Percentiles rank a stretch among this genome's conserved stretches.
phyloP scores from a whole-genome alignment of 805 yeast genomes.

The Peterozyma xylosa region DNA sequence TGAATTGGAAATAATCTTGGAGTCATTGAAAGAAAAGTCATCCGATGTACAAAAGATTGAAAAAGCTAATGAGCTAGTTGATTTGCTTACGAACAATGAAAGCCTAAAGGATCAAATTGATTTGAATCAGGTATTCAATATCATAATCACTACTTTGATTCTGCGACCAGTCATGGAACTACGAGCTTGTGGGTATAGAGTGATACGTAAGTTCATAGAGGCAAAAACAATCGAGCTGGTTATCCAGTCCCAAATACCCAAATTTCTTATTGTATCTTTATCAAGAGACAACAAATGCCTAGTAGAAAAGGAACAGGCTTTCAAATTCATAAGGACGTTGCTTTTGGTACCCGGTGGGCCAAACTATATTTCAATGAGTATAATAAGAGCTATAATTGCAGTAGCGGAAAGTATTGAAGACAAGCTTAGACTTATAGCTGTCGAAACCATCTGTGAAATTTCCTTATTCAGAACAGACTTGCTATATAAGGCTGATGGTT shows the following conservation, averaged over 20 bases:
- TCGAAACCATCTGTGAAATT: constrained; percentile 48
- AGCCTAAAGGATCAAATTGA: too few species aligned
- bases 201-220: constrained; percentile 58
- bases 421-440: constrained; percentile 37
- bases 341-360: constrained; percentile 48
- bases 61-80: too few species aligned
- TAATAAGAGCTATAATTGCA: constrained; percentile 59
- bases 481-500: constrained; percentile 36
- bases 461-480: constrained; percentile 34
- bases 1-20: too few species aligned
- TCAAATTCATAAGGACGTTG: constrained; percentile 61
- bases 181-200: constrained; percentile 68
- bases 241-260: constrained; percentile 48
- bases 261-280: constrained; percentile 56
- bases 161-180: constrained; percentile 29
- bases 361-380: constrained; percentile 47
- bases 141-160: too few species aligned
- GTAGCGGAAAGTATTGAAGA: constrained; percentile 51
- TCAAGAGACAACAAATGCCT: constrained; percentile 46
- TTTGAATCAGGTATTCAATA: too few species aligned
- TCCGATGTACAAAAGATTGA: too few species aligned
- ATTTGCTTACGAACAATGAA: too few species aligned
- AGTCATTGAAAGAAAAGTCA: too few species aligned
- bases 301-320: constrained; percentile 69
- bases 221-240: constrained; percentile 46